Conservation (phyloP, 768 basidiomycete species). For the Russula sp. region DNA sequence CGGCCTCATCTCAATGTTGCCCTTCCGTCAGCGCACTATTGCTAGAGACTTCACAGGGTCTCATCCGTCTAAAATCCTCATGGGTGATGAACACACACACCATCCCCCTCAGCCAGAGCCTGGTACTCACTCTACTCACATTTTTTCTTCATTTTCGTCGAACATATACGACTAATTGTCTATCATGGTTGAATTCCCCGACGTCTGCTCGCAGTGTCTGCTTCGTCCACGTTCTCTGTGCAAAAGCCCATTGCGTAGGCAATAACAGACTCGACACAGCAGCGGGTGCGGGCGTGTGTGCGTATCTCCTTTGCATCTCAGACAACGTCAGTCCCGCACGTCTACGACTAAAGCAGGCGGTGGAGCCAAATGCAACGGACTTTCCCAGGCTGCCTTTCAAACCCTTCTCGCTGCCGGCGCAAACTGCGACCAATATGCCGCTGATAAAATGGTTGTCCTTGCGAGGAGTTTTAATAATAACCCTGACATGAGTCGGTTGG, state of each 20-base stretch:
- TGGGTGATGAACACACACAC: no score
- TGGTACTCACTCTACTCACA: no score
- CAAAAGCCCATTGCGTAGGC: slow-evolving; percentile 45
- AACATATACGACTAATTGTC: neutral
- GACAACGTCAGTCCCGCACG: neutral
- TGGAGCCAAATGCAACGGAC: slow-evolving; percentile 47
- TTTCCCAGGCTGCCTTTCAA: slow-evolving; percentile 48
- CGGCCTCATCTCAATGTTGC: no score
- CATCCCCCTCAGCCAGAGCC: no score
- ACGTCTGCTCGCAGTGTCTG: neutral
- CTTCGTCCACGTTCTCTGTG: slow-evolving; percentile 28
- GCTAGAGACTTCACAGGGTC: no score
- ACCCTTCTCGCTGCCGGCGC: slow-evolving; percentile 49
- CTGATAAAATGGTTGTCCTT: slow-evolving; percentile 46
- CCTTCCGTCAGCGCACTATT: no score
- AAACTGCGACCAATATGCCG: slow-evolving; percentile 39
- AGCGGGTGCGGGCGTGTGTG: slow-evolving; percentile 52
- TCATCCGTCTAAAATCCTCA: no score
- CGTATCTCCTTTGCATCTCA: slow-evolving; percentile 22
- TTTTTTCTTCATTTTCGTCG: no score
- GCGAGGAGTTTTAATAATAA: slow-evolving; percentile 40
- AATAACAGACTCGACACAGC: slow-evolving; percentile 41
- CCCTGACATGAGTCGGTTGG: slow-evolving; percentile 41
- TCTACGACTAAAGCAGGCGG: slow-evolving; percentile 47
- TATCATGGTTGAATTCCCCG: slow-evolving; percentile 8